Conservation (phyloP, 2,329 filamentous ascomycete genomes). For the Penicillium decumbens region DNA sequence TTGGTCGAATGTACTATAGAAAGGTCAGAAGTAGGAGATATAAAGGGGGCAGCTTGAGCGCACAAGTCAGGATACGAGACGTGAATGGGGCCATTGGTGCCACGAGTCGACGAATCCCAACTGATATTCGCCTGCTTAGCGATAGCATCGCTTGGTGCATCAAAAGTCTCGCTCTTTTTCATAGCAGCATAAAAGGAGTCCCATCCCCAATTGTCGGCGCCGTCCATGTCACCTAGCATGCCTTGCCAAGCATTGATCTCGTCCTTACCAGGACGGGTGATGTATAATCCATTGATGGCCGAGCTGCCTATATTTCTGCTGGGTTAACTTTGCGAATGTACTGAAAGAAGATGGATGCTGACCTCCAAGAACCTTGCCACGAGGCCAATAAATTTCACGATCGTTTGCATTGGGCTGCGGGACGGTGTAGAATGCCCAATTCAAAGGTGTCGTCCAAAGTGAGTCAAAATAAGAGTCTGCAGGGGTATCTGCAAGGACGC, state of each 20-base stretch:
- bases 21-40: conserved; percentile 6
- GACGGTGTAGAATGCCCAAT: conserved; percentile 32
- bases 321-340: not conserved
- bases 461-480: conserved; percentile 34
- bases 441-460: conserved; percentile 34
- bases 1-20: conserved; percentile 27
- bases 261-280: conserved; percentile 32
- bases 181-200: conserved; percentile 33
- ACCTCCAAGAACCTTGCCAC: conserved; percentile 36
- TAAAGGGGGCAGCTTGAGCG: not conserved
- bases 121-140: conserved; percentile 22
- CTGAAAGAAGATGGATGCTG: conserved; percentile 1
- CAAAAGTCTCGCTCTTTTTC: conserved; percentile 30
- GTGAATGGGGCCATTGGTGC: conserved; percentile 25
- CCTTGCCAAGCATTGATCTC: conserved; percentile 34
- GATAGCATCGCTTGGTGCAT: conserved; percentile 16
- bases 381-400: conserved; percentile 32
- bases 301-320: conserved; percentile 26
- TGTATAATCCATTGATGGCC: conserved; percentile 35
- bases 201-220: conserved; percentile 35
- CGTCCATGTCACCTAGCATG: conserved; percentile 33
- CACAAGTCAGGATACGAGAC: conserved; percentile 28
- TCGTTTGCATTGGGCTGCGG: conserved; percentile 27
- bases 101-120: conserved; percentile 23
- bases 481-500: conserved; percentile 29